Conservation (phyloP, 768 basidiomycete species). For the Boletus rex-veris region DNA sequence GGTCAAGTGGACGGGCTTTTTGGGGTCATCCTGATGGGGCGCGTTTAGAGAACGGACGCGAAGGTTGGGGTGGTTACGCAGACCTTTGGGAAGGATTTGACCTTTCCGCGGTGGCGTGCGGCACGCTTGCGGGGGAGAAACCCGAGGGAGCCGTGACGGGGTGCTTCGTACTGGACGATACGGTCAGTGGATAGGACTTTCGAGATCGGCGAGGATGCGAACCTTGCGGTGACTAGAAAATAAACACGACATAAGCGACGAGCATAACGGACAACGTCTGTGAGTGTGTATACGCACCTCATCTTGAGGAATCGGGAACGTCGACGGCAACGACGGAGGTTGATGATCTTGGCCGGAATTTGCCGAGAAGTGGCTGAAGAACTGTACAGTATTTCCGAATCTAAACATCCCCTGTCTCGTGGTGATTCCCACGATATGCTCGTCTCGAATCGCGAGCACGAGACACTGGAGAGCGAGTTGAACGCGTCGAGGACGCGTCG, state of each 20-base stretch:
- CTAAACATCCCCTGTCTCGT: constrained; percentile 17
- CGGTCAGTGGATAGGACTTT: constrained; percentile 14
- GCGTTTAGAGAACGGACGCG: constrained; percentile 6
- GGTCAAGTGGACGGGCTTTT: constrained; percentile 98
- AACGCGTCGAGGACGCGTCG: constrained; percentile 15
- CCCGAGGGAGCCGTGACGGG: constrained; percentile 96
- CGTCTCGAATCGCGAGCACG: neutral
- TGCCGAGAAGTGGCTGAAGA: constrained; percentile 31
- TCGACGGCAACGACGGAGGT: constrained; percentile 15
- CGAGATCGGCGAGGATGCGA: constrained; percentile 24
- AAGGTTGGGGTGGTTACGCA: constrained; percentile 17
- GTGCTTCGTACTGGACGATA: constrained; percentile 83
- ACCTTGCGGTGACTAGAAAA: constrained; percentile 83
- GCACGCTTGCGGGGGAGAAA: constrained; percentile 96
- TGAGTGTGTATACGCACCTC: constrained; percentile 46
- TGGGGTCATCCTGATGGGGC: constrained; percentile 85
- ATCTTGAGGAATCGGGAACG: constrained; percentile 43
- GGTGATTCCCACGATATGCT: neutral
- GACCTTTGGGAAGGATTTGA: constrained; percentile 99
- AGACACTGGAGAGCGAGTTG: neutral
- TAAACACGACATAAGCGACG: neutral
- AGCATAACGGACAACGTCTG: neutral
- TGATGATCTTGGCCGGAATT: constrained; percentile 19
- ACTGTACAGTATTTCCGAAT: constrained; percentile 28
- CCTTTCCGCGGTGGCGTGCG: constrained; percentile 96